These are phyloP conservation scores for Phaeosphaeria sp. DNA, from an alignment of 2,329 filamentous ascomycete species.

Conservation along the genomic window DNA sequence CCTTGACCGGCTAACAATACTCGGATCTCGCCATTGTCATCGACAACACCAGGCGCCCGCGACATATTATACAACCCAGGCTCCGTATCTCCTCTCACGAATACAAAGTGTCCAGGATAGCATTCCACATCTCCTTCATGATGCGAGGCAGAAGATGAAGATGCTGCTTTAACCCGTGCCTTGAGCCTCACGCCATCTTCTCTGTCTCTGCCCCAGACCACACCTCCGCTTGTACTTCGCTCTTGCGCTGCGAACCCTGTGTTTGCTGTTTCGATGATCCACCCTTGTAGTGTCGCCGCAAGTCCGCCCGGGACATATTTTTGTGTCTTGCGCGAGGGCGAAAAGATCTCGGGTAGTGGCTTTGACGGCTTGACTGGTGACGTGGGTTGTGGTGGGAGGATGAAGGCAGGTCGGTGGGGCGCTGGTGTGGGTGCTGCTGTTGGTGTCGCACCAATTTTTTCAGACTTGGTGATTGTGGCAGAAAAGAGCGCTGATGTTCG, in stretches of 20 bases:
- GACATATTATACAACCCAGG: constrained; percentile 20
- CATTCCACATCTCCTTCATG: constrained; percentile 22
- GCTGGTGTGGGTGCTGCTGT: background rate
- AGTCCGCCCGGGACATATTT: constrained; percentile 59
- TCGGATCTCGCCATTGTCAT: constrained; percentile 9
- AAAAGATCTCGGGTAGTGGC: constrained; percentile 61
- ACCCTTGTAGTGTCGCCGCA: constrained; percentile 57
- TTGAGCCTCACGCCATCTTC: constrained; percentile 36
- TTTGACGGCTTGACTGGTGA: constrained; percentile 32
- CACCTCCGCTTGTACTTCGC: constrained; percentile 5
- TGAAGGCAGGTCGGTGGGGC: constrained; percentile 46
- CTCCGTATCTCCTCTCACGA: constrained; percentile 27
- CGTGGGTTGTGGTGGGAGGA: constrained; percentile 43
- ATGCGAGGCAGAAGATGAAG: background rate
- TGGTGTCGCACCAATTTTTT: constrained; percentile 5
- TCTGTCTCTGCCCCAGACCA: constrained; percentile 22
- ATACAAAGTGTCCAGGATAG: constrained; percentile 27
- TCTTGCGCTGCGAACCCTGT: constrained; percentile 25
- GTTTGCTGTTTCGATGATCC: constrained; percentile 56
- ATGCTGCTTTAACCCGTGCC: constrained; percentile 4
- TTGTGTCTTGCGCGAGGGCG: constrained; percentile 58
- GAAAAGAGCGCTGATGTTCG: constrained; percentile 21
- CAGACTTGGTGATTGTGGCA: constrained; percentile 2
- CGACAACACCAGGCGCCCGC: background rate
- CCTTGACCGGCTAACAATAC: constrained; percentile 40